Evolutionary conservation across 1,139 yeast genomes (phyloP), one percentile per base, ranked within the genome.

Genomic region (Magnusiomyces paraingens): DNA sequence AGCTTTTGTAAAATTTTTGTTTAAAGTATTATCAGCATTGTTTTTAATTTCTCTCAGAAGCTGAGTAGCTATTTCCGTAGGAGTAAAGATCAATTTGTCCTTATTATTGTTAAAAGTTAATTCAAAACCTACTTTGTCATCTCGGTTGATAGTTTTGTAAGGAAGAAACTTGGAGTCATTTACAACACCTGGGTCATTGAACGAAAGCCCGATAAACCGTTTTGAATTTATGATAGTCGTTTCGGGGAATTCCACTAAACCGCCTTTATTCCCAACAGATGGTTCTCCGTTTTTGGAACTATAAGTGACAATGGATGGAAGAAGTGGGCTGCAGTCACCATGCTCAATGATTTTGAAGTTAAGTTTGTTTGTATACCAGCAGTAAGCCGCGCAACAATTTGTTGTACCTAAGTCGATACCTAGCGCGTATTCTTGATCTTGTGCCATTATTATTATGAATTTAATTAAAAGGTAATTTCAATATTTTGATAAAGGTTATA

Each of bases 61-160:
- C 95, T 89, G 87, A 65, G 93, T 93, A 49, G 94, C 84, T 65
- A 89, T 83, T 73, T 89, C 95, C 74, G 89, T 96, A 55, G 96
- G 94, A 26, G 94, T 8, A 4, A 26, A 4, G 8, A 26, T 79
- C 73, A 87, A 88, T 42, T 75, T 70, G 75, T 84, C 85, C 62
- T 78, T 77, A 68, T 82, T 89, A 60, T 83, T 85, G 65, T 81
- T 75, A 70, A 73, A 83, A 53, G 79, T 79, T 60, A 87, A 95
- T 69, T 81, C 73, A 56, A 88, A 94, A 57, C 79, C 84, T 38
- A 96, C 96, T 75, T 86, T 86, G 61, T 86, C 88, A 59, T 78
- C 81, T 68, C 79, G 78, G 73, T 84, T 80, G 62, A 78, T 74
- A 60, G 89, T 83, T 57, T 71, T 72, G 75, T 78, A 88, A 55